Base-by-base conservation (phyloP, 1,139 yeast species). In the Protomyces arabidopsidicola region DNA sequence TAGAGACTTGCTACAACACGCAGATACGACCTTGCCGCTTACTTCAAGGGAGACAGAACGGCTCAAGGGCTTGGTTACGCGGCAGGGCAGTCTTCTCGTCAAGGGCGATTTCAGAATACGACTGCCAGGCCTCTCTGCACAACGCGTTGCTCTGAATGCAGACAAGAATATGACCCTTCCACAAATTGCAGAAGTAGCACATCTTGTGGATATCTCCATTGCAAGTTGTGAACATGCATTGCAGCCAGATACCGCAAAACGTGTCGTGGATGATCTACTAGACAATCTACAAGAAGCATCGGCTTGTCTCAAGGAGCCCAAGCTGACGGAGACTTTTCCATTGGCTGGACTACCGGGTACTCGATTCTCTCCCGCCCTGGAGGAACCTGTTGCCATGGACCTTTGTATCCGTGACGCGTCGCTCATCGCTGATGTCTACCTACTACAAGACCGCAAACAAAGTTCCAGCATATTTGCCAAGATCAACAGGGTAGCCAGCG, bases 41-140 rank as follows among this genome's bases (percentile, higher is more conserved):
- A 51, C 65, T 9, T 53, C 63, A 6, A 52, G 60, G n/a, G 60
- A 53, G n/a, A 63, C 54, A 14, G 65, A 63, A 39, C 38, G 38
- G 34, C 36, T 63, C 22, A 63, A 63, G 51, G 65, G 65, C 10
- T 45, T 63, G 14, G 36, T 53, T 42, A 45, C 55, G n/a, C 55
- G 65, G 10, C 53, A 45, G 18, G 65, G 65, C 2, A 18, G 55
- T 8, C 51, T 48, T 4, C 39, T 63, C 27, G 56, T 60, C 52
- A 63, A 63, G 60, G 57, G 65, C 6, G 65, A 58, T 52, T 38
- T 58, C 10, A 31, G 45, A 2, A 22, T 58, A 16, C 53, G 53
- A 18, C 10, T 58, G 56, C 42, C 39, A 20, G 42, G 45, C 9
- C 24, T 52, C 10, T 12, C 48, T 42, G 51, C 53, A 12, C 35